Base-by-base conservation (phyloP, 805 yeast species). In the Maudiozyma serrabonitensis region DNA sequence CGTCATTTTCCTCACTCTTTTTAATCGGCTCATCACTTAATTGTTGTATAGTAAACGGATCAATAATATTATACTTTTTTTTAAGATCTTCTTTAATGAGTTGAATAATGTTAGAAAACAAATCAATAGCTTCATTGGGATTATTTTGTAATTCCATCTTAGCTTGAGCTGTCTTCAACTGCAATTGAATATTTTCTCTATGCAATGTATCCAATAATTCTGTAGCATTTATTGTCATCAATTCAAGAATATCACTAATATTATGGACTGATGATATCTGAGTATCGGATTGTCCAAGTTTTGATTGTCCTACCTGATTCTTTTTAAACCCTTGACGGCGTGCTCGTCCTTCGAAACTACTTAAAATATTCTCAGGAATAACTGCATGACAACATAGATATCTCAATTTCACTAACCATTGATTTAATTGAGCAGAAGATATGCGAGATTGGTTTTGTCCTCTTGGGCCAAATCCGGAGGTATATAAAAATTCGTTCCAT, bases 321-420 rank as follows among this genome's bases (percentile, higher is more conserved):
- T 39, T 48, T 31, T 26, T 39, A 13, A 32, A 12, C 15, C 21
- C 12, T 38, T 37, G 43, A 5, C 26, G 18, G 34, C 25, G 11
- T 37, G 45, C 26, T 9, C 37, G 7, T 42, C 47, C n/a, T 32
- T 19, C 35, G 15, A 49, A 39, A 32, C 37, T n/a, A 39, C 18
- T 47, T 4, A 43, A 21, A 25, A 48, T 48, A 43, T 52, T 46
- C n/a, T 59, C 62, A 38, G 57, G 66, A 53, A 54, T 64, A 45
- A 57, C 77, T 0, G 95, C 87, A 67, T 87, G 95, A 51, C 93
- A 86, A 57, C 97, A 91, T 0, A 86, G 73, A 58, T 86, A 88
- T 34, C 98, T 72, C 28, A 91, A 67, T 45, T 76, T 71, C 6
- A 74, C 70, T 7, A 91, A 68, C 93, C 95, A 87, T 11, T 69